Evolutionary conservation across 202 grass and related monocot genomes (phyloP).

Genomic region (Panicum hallii): DNA sequence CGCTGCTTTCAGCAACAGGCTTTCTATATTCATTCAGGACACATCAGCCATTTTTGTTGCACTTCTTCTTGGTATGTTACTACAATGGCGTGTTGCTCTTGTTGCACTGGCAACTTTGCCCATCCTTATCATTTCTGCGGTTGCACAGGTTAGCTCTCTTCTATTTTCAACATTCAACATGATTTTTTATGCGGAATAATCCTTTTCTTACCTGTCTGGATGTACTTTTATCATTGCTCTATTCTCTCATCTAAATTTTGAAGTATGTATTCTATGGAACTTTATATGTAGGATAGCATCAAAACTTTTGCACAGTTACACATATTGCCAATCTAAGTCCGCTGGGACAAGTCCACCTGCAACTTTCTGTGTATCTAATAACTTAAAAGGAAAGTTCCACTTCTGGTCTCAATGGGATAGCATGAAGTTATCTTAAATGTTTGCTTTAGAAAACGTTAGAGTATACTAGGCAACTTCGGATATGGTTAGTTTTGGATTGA

Average conservation of each 20-base stretch:
- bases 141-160: conserved; percentile 81
- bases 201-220: not conserved
- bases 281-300: not conserved
- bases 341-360: not conserved
- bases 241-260: not conserved
- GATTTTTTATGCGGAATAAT: conserved; percentile 12
- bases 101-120: conserved; percentile 85
- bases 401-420: not conserved
- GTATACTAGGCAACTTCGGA: too few species aligned
- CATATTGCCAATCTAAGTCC: not conserved
- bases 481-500: too few species aligned
- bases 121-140: conserved; percentile 76
- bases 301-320: not conserved
- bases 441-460: not conserved
- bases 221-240: conserved; percentile 18
- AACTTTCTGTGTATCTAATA: conserved; percentile 5
- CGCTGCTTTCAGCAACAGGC: conserved; percentile 94
- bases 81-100: conserved; percentile 95
- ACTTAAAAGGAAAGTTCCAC: not conserved
- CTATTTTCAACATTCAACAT: conserved; percentile 18
- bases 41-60: conserved; percentile 82
- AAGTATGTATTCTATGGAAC: not conserved
- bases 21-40: conserved; percentile 97
- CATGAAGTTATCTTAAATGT: not conserved
- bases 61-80: conserved; percentile 83